phyloP scores from a whole-genome alignment of 2,329 filamentous ascomycete species.

The Mariannaea sp. region DNA sequence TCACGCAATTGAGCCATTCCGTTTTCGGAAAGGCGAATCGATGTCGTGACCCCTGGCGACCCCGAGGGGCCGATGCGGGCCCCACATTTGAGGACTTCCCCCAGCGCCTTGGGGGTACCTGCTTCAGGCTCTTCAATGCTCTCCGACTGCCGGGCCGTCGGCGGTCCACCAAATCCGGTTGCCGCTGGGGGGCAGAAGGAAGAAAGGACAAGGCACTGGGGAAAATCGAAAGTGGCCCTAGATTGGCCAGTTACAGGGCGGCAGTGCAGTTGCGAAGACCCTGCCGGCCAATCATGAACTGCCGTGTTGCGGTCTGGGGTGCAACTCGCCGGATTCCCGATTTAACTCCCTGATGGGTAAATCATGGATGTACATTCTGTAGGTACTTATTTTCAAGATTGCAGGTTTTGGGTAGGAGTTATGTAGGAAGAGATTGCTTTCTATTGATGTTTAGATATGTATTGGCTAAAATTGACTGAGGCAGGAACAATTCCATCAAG shows the following conservation, averaged over 20 bases:
- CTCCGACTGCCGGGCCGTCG: constrained; percentile 37
- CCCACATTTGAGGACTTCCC: constrained; percentile 2
- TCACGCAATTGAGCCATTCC: constrained; percentile 48
- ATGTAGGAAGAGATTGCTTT: too few species aligned
- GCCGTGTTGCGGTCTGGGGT: not conserved
- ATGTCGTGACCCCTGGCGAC: constrained; percentile 35
- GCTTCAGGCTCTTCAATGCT: not conserved
- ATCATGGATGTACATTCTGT: too few species aligned
- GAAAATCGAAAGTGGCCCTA: not conserved
- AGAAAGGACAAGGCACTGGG: not conserved
- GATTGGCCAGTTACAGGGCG: not conserved
- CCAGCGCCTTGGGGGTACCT: not conserved
- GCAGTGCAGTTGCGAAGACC: not conserved
- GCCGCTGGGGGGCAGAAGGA: constrained; percentile 15
- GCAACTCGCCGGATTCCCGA: not conserved
- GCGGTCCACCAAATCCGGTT: constrained; percentile 28
- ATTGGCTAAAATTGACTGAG: too few species aligned
- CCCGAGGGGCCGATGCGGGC: constrained; percentile 28
- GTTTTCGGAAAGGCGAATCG: constrained; percentile 38
- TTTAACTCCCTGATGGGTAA: too few species aligned
- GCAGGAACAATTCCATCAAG: too few species aligned
- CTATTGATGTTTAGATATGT: too few species aligned
- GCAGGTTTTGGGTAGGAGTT: too few species aligned
- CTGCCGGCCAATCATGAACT: not conserved
- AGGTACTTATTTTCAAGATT: too few species aligned